A percentile compares a stretch with the other conserved stretches of the same genome.
These are phyloP conservation scores for Actinomortierella wolfii DNA, from an alignment of 371 early-diverging fungal species.

Conservation along the genomic window DNA sequence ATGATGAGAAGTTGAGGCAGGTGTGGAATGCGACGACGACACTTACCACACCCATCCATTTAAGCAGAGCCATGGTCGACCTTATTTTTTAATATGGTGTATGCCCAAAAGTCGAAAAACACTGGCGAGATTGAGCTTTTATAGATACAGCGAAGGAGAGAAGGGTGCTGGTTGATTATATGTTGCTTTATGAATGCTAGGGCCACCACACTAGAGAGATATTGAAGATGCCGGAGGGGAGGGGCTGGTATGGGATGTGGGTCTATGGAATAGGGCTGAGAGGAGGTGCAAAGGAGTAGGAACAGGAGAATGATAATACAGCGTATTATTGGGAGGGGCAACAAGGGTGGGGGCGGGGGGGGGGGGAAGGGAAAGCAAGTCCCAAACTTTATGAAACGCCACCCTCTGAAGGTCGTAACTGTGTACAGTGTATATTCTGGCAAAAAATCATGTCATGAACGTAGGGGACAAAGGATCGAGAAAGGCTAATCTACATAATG, in stretches of 20 bases:
- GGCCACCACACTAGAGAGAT: too few relatives aligned
- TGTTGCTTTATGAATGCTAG: neutral
- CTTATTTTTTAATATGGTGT: neutral
- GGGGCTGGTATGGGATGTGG: neutral
- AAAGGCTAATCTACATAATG: conserved; percentile 22
- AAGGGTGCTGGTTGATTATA: neutral
- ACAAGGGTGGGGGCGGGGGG: too few relatives aligned
- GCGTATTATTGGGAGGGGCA: too few relatives aligned
- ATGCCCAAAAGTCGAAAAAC: conserved; percentile 1
- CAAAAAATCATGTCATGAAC: neutral
- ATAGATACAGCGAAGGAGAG: neutral
- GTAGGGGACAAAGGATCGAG: neutral
- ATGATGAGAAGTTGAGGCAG: neutral
- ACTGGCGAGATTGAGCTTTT: neutral
- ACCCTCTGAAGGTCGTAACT: too few relatives aligned
- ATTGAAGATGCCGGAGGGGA: neutral
- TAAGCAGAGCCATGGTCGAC: conserved; percentile 76
- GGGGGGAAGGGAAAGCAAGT: too few relatives aligned
- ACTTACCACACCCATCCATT: conserved; percentile 83
- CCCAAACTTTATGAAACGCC: too few relatives aligned
- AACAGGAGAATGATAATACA: too few relatives aligned
- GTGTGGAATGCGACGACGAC: neutral
- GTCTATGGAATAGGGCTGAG: too few relatives aligned
- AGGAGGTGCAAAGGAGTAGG: too few relatives aligned
- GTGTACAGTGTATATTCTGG: neutral